These are phyloP conservation scores for Alternaria sp. DNA, from an alignment of 2,329 filamentous ascomycete species.

Conservation along the genomic window DNA sequence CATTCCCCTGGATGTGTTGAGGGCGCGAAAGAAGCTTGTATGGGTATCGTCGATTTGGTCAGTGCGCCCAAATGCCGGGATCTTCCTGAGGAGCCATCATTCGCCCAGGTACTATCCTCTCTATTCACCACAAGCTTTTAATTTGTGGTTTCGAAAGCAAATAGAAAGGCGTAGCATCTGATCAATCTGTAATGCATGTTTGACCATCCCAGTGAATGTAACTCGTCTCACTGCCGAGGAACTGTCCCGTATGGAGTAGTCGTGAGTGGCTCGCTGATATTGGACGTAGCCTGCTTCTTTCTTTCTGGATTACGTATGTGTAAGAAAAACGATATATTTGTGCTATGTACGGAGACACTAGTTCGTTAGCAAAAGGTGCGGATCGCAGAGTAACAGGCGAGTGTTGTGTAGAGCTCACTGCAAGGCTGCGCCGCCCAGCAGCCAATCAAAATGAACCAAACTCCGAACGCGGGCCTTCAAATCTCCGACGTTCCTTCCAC, in stretches of 20 bases:
- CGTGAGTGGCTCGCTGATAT: neutral
- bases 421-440: slow-evolving; percentile 10
- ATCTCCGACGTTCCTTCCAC: slow-evolving; percentile 33
- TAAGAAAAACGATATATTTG: neutral
- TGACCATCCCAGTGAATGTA: neutral
- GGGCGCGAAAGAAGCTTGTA: neutral
- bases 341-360: neutral
- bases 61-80: neutral
- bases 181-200: neutral
- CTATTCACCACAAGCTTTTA: neutral
- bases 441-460: slow-evolving; percentile 29
- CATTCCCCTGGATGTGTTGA: neutral
- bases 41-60: neutral
- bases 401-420: neutral
- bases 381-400: neutral
- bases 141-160: neutral
- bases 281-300: neutral
- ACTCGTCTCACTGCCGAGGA: neutral
- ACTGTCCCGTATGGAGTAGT: neutral
- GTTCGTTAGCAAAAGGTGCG: too few species aligned
- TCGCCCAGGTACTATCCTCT: neutral
- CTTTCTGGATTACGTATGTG: neutral
- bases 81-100: neutral
- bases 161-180: neutral
- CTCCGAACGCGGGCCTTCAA: slow-evolving; percentile 35